phyloP scores from a whole-genome alignment of 2,329 filamentous ascomycete genomes.

The Beauveria scarabaeidicola region DNA sequence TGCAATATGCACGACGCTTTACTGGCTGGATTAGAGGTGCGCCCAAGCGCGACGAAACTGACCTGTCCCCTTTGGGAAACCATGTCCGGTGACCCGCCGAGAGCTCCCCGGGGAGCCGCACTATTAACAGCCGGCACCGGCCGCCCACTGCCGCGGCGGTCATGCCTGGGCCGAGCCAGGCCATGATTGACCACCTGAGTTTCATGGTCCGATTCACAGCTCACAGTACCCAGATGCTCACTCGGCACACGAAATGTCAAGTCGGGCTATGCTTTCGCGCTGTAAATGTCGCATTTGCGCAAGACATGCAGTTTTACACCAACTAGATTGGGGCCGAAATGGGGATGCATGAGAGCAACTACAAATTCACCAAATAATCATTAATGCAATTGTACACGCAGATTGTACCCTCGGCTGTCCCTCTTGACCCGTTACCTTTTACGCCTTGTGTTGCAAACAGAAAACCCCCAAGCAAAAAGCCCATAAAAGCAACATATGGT shows the following conservation, averaged over 20 bases:
- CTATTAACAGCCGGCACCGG: background rate
- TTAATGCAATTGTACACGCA: background rate
- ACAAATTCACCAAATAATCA: background rate
- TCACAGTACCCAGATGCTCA: no score
- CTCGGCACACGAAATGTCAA: background rate
- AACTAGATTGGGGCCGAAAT: background rate
- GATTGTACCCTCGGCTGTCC: background rate
- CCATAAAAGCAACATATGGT: background rate
- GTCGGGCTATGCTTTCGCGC: background rate
- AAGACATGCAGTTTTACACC: background rate
- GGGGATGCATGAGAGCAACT: background rate
- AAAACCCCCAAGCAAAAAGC: background rate
- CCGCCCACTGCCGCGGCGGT: background rate
- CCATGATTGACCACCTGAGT: background rate
- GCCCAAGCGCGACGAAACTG: background rate
- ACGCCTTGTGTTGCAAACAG: background rate
- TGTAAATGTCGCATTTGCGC: background rate
- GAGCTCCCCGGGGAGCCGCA: background rate
- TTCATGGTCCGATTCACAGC: background rate
- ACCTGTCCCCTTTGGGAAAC: background rate
- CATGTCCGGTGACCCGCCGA: background rate
- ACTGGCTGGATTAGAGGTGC: background rate
- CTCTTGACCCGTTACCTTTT: background rate
- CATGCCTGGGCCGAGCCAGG: background rate
- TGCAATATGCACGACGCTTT: background rate